Evolutionary conservation across 2,329 filamentous ascomycete species (phyloP), one percentile per base, ranked within the genome.

Genomic region (Coniella vitis): DNA sequence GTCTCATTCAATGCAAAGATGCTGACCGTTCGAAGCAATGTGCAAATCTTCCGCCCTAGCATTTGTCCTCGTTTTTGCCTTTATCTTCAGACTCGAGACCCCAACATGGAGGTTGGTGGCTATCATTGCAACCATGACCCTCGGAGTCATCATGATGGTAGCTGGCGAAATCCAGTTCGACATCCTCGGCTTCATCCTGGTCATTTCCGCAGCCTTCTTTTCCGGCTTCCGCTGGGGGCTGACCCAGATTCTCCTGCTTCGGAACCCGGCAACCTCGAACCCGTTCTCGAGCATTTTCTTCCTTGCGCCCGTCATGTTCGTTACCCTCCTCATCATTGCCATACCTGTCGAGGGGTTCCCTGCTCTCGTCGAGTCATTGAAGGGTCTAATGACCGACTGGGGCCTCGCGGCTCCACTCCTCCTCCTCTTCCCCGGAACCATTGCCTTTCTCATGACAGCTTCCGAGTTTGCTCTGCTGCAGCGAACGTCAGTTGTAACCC

Each of bases 241-340:
- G n/a, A 97, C 93, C 0, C 93, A 98, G 64, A 95, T 98, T 52
- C 80, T 98, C 4, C 80, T 98, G 7, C 80, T 97, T 22, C 86
- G 90, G 58, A 95, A 96, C 66, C 90, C 90, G 1, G 90, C 93
- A 17, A 98, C 93, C 0, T 88, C 87, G 38, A 98, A 98, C 61
- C 93, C 93, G 0, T 97, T 98, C 66, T 91, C 89, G 13, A 94
- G 87, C 58, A 95, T 98, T 57, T 96, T 97, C 70, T 96, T 90
- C 69, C 81, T 98, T n/a, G 90, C 90, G 1, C 93, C 93, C 1
- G 80, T 96, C 68, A 98, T 98, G 93, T 98, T 98, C 61, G 38
- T 86, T 55, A 85, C 85, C 17, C 76, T 98, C 25, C 72, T 94
- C 45, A 60, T 82, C 49, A 86, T 98, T 55, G 89, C 93, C 25